Evolutionary conservation across 2,329 filamentous ascomycete genomes (phyloP), one percentile per base, ranked within the genome.

Genomic region (Aspergillus sp.): DNA sequence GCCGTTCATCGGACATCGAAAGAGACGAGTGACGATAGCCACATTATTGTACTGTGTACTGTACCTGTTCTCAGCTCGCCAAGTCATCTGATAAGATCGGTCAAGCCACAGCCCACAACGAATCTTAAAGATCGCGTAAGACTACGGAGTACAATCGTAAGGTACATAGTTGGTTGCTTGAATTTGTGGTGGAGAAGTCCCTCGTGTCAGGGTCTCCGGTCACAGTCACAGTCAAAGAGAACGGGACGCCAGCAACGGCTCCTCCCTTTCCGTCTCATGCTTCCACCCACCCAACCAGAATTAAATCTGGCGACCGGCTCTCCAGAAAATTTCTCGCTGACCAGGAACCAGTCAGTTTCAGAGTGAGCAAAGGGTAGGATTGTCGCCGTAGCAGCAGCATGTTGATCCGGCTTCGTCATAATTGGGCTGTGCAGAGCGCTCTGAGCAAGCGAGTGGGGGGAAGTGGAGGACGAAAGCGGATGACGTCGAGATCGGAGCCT

Each of bases 41-140:
- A 30, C 26, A 30, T 30, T 30, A 30, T 30, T 30, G 26, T 11
- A 30, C 9, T 4, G 26, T 11, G 9, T 30, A 11, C 8, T 22
- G 15, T 12, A 20, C 22, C 39, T n/a, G 32, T 12, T 17, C 22
- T n/a, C 24, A 26, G 44, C 47, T 56, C 39, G 55, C 51, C 53
- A 51, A 56, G 59, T 55, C 49, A 56, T 56, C 53, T 54, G 56
- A 59, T 56, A 54, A 61, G 56, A 48, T 53, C 17, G 17, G 20
- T 11, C 17, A 26, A 43, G 36, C n/a, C 22, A 52, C 41, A 20
- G 18, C 42, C 34, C 7, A 34, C 30, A 30, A 24, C 12, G 15
- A 24, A 12, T 15, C 11, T 22, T 15, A 24, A 15, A n/a, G 26
- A 30, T 18, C 26, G 26, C 13, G 13, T 18, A 13, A 18, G 17